Evolutionary conservation across 805 yeast species (phyloP), one percentile per base, ranked within the genome.

Genomic region (Dipodascus geniculatus): DNA sequence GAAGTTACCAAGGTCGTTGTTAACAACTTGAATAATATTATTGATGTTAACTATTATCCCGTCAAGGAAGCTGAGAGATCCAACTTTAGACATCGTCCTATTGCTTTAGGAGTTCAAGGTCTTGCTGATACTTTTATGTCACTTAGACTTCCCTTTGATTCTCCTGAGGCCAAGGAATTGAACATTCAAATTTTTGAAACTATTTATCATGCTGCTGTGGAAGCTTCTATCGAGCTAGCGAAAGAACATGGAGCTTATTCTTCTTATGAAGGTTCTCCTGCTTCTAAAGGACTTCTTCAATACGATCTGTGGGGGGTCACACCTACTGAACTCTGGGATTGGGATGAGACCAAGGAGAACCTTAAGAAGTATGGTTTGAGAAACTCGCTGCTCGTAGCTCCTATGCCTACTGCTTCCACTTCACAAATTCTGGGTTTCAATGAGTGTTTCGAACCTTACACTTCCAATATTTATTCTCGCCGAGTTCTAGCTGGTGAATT

Each of bases 31-130:
- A 84, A 91, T 74, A 77, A 72, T 64, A 78, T 91, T 56, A 91
- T 91, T 55, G 97, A 91, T 72, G 79, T 83, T 58, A 87, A 89
- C 65, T 75, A 73, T 65, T 91, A 91, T 67, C 98, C 99, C 2
- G 83, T 87, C 22, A 79, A 76, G 52, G 85, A 80, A 59, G 91
- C 98, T 3, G 76, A 75, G 62, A 64, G 57, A 49, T 87, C 96
- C 17, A 91, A 93, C 69, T 71, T 79, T 75, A 81, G 81, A 64
- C 85, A 91, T 68, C 77, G 99, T 62, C 98, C 99, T 20, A 80
- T 91, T 63, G 97, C 97, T n/a, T 71, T 91, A 22, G 99, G 99
- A 60, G 96, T 91, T n/a, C 96, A 91, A 69, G 99, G 99, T 55
- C 74, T 91, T 53, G 96, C 98, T 24, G 98, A 91, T 68, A 75